Percentiles rank a stretch among this genome's conserved stretches.
Evolutionary conservation across 2,329 filamentous ascomycete species (phyloP).

Genomic region (Diaporthe helianthi): DNA sequence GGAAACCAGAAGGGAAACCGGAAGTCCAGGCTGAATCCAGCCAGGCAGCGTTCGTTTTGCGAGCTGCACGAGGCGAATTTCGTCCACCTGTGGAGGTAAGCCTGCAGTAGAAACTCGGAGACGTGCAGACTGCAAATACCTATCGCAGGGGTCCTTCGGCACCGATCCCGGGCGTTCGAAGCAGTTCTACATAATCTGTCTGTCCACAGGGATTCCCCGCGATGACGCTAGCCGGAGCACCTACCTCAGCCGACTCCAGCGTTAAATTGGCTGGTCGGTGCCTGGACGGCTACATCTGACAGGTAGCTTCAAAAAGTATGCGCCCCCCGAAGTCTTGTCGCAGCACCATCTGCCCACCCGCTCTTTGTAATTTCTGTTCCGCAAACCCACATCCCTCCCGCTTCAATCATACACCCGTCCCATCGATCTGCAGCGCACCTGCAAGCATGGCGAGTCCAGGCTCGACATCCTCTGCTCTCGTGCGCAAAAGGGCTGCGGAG

Average conservation of each 20-base stretch:
- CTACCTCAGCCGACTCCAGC: background rate
- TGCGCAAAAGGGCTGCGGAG: constrained; percentile 69
- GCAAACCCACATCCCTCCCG: background rate
- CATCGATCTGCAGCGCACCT: background rate
- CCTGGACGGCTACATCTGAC: background rate
- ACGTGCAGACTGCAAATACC: constrained; percentile 16
- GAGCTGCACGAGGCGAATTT: constrained; percentile 23
- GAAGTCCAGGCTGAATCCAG: constrained; percentile 9
- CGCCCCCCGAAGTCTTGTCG: background rate
- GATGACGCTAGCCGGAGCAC: constrained; percentile 6
- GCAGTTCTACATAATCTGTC: background rate
- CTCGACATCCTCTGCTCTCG: constrained; percentile 62
- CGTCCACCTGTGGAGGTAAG: constrained; percentile 14
- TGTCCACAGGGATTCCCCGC: constrained; percentile 10
- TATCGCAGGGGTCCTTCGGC: constrained; percentile 24
- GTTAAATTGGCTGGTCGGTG: background rate
- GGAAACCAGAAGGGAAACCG: background rate
- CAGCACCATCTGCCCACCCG: background rate
- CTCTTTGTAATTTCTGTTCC: background rate
- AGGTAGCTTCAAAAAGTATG: background rate
- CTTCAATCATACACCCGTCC: background rate
- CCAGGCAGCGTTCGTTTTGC: constrained; percentile 11
- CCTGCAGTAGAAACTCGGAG: constrained; percentile 22
- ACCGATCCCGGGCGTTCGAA: constrained; percentile 23
- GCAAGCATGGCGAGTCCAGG: constrained; percentile 27